Conservation (phyloP, 169 alveolate genomes). For the Plasmodium inui region DNA sequence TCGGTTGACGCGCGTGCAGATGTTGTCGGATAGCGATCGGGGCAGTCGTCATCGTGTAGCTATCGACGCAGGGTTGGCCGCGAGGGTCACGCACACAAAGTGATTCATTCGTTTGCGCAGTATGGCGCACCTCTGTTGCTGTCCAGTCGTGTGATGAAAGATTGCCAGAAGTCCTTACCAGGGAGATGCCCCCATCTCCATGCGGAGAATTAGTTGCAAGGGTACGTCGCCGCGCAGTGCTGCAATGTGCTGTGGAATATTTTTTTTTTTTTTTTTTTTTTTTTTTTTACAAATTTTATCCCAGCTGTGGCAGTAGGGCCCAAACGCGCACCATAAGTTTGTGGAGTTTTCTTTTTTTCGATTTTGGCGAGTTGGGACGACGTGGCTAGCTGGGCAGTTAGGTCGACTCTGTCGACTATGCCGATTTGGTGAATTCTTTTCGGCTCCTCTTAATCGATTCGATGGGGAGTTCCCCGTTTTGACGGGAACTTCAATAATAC, state of each 20-base stretch:
- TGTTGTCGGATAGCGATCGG: not conserved
- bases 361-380: not conserved
- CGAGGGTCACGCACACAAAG: not conserved
- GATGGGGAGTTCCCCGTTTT: not conserved
- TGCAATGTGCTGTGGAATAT: not conserved
- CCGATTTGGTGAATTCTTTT: not conserved
- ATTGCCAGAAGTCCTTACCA: not conserved
- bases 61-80: not conserved
- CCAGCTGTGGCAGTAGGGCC: not conserved
- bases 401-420: not conserved
- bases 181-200: not conserved
- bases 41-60: not conserved
- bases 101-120: not conserved
- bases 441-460: not conserved
- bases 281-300: not conserved
- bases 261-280: constrained; percentile 6
- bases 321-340: not conserved
- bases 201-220: not conserved
- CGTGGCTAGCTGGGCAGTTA: not conserved
- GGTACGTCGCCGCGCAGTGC: not conserved
- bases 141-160: not conserved
- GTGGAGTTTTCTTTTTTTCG: not conserved
- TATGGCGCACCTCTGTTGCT: not conserved
- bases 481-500: not conserved
- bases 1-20: not conserved